These are phyloP conservation scores for Zygoascus hellenicus DNA, from an alignment of 1,139 yeast genomes.

Conservation along the genomic window DNA sequence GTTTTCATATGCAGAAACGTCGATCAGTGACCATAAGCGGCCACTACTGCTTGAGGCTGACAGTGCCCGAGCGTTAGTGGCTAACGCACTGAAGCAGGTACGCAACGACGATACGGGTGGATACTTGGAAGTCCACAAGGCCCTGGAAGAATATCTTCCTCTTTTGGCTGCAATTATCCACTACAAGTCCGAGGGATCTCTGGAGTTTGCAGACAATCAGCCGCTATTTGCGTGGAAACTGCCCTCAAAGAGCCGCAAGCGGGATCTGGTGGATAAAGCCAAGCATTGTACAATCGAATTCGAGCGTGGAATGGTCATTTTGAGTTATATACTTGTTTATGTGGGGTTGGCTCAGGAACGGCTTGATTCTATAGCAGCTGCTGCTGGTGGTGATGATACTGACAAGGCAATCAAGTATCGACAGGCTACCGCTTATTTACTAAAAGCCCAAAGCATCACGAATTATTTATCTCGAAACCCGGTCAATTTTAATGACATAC, in stretches of 20 bases:
- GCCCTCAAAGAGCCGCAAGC: slow-evolving; percentile 21
- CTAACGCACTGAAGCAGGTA: slow-evolving; percentile 30
- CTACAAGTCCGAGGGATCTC: slow-evolving; percentile 8
- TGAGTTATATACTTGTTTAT: slow-evolving; percentile 29
- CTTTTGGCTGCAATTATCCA: slow-evolving; percentile 21
- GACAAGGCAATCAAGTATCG: slow-evolving; percentile 26
- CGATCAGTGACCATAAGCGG: slow-evolving; percentile 2
- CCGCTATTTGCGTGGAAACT: slow-evolving; percentile 27
- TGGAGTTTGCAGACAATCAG: slow-evolving; percentile 1
- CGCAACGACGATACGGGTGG: slow-evolving; percentile 29
- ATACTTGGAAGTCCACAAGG: slow-evolving; percentile 26
- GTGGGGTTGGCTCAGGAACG: slow-evolving; percentile 22
- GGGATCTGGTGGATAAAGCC: slow-evolving; percentile 24
- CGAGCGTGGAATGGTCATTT: slow-evolving; percentile 29
- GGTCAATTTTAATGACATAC: slow-evolving; percentile 10
- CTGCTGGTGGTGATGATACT: slow-evolving; percentile 12
- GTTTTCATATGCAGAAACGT: background rate
- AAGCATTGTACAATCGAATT: slow-evolving; percentile 27
- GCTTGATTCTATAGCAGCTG: slow-evolving; percentile 11
- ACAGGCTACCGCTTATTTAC: slow-evolving; percentile 27
- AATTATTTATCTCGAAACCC: slow-evolving; percentile 25
- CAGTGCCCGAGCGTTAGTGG: slow-evolving; percentile 28
- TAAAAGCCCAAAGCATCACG: slow-evolving; percentile 27
- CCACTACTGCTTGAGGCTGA: slow-evolving; percentile 26
- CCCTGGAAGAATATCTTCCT: slow-evolving; percentile 32